Evolutionary conservation across 2,329 filamentous ascomycete genomes (phyloP).

Genomic region (Epichloe sp.): DNA sequence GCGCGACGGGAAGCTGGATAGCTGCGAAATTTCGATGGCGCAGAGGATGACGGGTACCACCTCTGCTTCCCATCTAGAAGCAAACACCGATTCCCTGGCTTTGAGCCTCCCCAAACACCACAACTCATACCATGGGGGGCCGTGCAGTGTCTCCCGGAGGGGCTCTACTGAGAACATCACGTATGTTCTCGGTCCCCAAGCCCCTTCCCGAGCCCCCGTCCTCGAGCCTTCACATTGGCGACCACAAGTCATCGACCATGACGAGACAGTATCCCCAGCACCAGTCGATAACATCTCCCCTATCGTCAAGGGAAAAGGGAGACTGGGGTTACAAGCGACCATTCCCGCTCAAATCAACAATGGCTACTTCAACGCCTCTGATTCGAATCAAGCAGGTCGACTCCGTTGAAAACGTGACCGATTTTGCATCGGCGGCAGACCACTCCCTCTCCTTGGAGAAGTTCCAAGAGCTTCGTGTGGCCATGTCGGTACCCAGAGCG

Average conservation of each 20-base stretch:
- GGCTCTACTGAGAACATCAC: slow-evolving; percentile 68
- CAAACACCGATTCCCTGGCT: slow-evolving; percentile 9
- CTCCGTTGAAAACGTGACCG: slow-evolving; percentile 76
- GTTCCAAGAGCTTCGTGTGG: slow-evolving; percentile 70
- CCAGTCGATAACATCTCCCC: slow-evolving; percentile 68
- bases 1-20: not conserved
- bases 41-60: not conserved
- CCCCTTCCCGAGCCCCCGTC: slow-evolving; percentile 53
- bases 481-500: slow-evolving; percentile 43
- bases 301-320: slow-evolving; percentile 57
- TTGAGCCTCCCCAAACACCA: slow-evolving; percentile 17
- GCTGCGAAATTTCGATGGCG: slow-evolving; percentile 18
- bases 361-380: slow-evolving; percentile 57
- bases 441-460: slow-evolving; percentile 71
- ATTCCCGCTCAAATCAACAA: slow-evolving; percentile 63
- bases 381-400: slow-evolving; percentile 70
- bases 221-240: slow-evolving; percentile 23
- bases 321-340: slow-evolving; percentile 91
- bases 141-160: slow-evolving; percentile 44
- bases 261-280: slow-evolving; percentile 71
- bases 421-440: slow-evolving; percentile 73
- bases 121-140: slow-evolving; percentile 19
- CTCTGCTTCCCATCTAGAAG: slow-evolving; percentile 4
- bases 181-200: slow-evolving; percentile 76
- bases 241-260: slow-evolving; percentile 25